Base-by-base conservation (phyloP, 345 rosid genomes). In the Clarkia xantiana region DNA sequence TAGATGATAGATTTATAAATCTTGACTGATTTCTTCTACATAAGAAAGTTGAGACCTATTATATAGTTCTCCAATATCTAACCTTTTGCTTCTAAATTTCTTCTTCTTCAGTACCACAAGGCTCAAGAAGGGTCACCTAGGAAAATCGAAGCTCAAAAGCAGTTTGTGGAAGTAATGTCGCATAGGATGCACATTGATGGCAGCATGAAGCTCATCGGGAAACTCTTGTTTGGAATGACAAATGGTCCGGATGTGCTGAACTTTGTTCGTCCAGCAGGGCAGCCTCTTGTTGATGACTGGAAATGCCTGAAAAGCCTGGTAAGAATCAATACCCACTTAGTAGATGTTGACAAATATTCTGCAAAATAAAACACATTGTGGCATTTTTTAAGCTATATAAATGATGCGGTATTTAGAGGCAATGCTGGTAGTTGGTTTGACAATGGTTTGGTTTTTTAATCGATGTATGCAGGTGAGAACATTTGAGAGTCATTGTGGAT, bases 231-330 rank as follows among this genome's bases (percentile, higher is more conserved):
- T 51, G 99, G 99, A 40, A 75, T 84, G 29, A 67, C 75, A 42
- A 77, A 68, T 57, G 90, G 79, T 39, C 64, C 90, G 2, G 73
- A 72, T 60, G 76, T 87, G 57, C 62, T 84, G 61, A 72, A 55
- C 42, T 13, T 67, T 17, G 69, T 87, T 53, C 79, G 94, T 44
- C 61, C 82, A 42, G 76, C 82, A 42, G 94, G 95, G 9, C 72
- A 82, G 56, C 95, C 99, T 41, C 90, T 93, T 29, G 99, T 80
- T 1, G 94, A 93, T 69, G 94, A 93, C 71, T 93, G 99, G 99
- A 64, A 51, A 45, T 87, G 99, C 78, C 95, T 87, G 14, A 87
- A 74, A 74, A 64, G 64, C 51, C 43, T 72, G 90, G 99, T 91
- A 77, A 60, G 20, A 14, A 14, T 14, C 41, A 29, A 29, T 29